Evolutionary conservation across 73 alveolate genomes (phyloP).

Genomic region (Diophrys appendiculata): DNA sequence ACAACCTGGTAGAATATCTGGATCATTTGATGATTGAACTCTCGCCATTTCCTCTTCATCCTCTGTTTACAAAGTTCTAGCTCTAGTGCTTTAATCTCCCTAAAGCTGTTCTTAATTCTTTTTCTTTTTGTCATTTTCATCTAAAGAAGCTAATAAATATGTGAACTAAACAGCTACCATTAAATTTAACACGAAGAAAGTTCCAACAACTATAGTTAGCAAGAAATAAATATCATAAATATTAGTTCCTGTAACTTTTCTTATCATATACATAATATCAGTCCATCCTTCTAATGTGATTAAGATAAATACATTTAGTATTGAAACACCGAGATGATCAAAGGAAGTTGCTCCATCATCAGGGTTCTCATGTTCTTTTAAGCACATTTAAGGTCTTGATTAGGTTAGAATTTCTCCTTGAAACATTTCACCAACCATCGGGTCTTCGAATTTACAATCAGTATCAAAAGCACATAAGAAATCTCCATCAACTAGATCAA

Average conservation of each 20-base stretch:
- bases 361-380: slow-evolving; percentile 25
- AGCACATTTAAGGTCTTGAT: too few species aligned
- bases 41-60: background rate
- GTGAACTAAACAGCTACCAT: slow-evolving; percentile 70
- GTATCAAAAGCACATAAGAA: slow-evolving; percentile 7
- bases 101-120: too few species aligned
- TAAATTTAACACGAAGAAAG: slow-evolving; percentile 70
- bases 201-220: slow-evolving; percentile 52
- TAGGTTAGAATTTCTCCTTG: too few species aligned
- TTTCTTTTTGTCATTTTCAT: slow-evolving; percentile 14
- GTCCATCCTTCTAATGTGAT: slow-evolving; percentile 87
- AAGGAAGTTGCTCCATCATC: slow-evolving; percentile 51
- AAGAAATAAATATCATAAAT: slow-evolving; percentile 28
- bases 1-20: background rate
- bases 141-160: slow-evolving; percentile 35
- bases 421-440: background rate
- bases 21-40: background rate
- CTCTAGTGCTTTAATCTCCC: slow-evolving; percentile 9
- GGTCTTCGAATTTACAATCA: slow-evolving; percentile 2
- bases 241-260: slow-evolving; percentile 22
- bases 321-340: slow-evolving; percentile 36
- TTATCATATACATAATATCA: slow-evolving; percentile 53
- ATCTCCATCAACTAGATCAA: background rate
- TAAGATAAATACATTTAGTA: slow-evolving; percentile 56
- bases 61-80: background rate